These are phyloP conservation scores for Erodium maritimum DNA, from an alignment of 345 rosid species.

Conservation along the genomic window DNA sequence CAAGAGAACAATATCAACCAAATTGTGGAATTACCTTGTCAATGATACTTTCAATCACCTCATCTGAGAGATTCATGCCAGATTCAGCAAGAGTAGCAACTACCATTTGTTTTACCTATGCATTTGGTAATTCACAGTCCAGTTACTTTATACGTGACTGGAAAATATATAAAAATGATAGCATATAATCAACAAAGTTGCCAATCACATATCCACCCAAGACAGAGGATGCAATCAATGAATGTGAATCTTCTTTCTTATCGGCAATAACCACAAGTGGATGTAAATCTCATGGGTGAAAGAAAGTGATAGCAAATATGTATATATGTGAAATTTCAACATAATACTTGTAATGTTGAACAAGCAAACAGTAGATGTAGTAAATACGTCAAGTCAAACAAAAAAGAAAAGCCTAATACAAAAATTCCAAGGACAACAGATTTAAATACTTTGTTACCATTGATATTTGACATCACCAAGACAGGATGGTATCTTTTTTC, in stretches of 20 bases:
- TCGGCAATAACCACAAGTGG: no score
- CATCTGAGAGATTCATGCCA: slow-evolving; percentile 74
- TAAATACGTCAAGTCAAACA: no score
- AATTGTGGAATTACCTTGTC: slow-evolving; percentile 42
- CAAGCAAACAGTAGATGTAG: no score
- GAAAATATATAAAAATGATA: background rate
- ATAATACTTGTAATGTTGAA: no score
- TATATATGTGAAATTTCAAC: no score
- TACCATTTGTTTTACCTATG: slow-evolving; percentile 79
- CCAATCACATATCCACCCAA: no score
- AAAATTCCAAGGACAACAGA: background rate
- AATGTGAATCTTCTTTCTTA: no score
- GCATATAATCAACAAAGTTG: background rate
- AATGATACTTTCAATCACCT: slow-evolving; percentile 66
- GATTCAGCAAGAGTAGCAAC: slow-evolving; percentile 88
- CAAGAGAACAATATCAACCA: background rate
- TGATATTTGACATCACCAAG: background rate
- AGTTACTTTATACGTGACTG: background rate
- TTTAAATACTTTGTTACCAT: background rate
- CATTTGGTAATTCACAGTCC: background rate
- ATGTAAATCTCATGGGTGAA: no score
- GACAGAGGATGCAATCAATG: no score
- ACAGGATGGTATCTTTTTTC: no score
- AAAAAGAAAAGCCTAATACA: background rate
- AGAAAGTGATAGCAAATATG: no score